phyloP scores from a whole-genome alignment of 2,329 filamentous ascomycete genomes.

The Cercospora canescens region DNA sequence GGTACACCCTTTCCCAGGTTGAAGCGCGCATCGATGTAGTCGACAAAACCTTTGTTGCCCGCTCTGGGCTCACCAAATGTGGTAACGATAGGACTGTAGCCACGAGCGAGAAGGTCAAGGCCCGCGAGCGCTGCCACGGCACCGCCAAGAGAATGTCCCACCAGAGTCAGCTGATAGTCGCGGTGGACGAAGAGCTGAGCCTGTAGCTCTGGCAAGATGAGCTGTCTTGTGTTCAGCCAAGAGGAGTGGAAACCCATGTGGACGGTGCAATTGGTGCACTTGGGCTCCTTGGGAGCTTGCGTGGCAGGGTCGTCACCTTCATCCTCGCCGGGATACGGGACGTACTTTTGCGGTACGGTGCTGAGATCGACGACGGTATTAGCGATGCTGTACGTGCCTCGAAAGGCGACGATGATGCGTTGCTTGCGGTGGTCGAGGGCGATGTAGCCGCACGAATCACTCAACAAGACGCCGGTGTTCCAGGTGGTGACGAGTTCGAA shows the following conservation, averaged over 20 bases:
- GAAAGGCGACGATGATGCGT: slow-evolving; percentile 82
- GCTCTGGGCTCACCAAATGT: slow-evolving; percentile 86
- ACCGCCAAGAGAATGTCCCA: slow-evolving; percentile 90
- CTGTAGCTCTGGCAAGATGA: slow-evolving; percentile 68
- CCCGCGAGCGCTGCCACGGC: slow-evolving; percentile 86
- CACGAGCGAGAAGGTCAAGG: slow-evolving; percentile 75
- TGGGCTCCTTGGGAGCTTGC: slow-evolving; percentile 42
- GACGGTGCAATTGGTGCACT: slow-evolving; percentile 85
- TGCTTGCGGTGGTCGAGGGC: slow-evolving; percentile 73
- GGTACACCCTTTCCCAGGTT: slow-evolving; percentile 13
- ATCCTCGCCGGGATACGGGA: slow-evolving; percentile 71
- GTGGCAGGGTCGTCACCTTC: slow-evolving; percentile 33
- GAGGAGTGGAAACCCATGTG: slow-evolving; percentile 86
- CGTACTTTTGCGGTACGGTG: slow-evolving; percentile 84
- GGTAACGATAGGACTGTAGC: slow-evolving; percentile 75
- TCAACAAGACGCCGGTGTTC: slow-evolving; percentile 84
- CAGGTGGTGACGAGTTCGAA: slow-evolving; percentile 81
- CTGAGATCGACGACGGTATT: slow-evolving; percentile 91
- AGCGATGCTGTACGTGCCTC: slow-evolving; percentile 89
- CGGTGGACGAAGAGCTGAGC: slow-evolving; percentile 63
- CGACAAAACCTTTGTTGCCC: slow-evolving; percentile 55
- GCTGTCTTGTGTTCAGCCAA: slow-evolving; percentile 72
- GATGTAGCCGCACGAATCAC: slow-evolving; percentile 91
- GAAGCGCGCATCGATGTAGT: slow-evolving; percentile 58
- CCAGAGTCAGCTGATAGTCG: slow-evolving; percentile 70